These are phyloP conservation scores for Hygrophoropsis aurantiaca DNA, from an alignment of 768 basidiomycete genomes.

Conservation along the genomic window DNA sequence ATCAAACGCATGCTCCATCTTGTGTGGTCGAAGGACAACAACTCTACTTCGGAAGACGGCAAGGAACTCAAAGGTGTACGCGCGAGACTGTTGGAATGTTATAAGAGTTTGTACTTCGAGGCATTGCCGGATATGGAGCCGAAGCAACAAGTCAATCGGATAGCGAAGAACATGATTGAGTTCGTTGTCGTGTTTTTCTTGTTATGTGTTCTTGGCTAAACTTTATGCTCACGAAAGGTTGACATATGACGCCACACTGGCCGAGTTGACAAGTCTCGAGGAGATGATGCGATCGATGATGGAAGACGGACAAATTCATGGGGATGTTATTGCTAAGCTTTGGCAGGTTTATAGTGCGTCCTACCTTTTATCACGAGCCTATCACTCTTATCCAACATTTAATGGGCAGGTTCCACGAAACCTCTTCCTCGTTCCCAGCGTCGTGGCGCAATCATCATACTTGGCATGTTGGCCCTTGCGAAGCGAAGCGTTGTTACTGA, in stretches of 20 bases:
- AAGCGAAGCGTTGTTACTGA: slow-evolving; percentile 77
- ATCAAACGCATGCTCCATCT: slow-evolving; percentile 97
- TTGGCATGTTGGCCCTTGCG: slow-evolving; percentile 96
- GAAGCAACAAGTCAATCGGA: slow-evolving; percentile 86
- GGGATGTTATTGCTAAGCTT: slow-evolving; percentile 84
- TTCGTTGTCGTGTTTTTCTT: slow-evolving; percentile 33
- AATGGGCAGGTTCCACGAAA: slow-evolving; percentile 61
- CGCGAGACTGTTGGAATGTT: slow-evolving; percentile 85
- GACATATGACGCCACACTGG: slow-evolving; percentile 89
- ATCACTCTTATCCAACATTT: neutral
- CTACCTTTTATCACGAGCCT: neutral
- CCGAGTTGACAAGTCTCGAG: slow-evolving; percentile 93
- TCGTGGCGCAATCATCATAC: slow-evolving; percentile 91
- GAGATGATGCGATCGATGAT: slow-evolving; percentile 97
- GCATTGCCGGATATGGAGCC: slow-evolving; percentile 68
- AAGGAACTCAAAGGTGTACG: slow-evolving; percentile 87
- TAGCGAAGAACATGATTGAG: slow-evolving; percentile 98
- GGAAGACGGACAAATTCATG: slow-evolving; percentile 80
- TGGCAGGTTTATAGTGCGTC: slow-evolving; percentile 94
- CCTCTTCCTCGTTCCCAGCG: slow-evolving; percentile 80
- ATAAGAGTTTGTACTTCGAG: slow-evolving; percentile 87
- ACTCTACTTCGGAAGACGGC: slow-evolving; percentile 69
- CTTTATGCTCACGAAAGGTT: slow-evolving; percentile 62
- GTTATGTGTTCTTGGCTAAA: neutral
- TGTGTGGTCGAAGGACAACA: slow-evolving; percentile 96